phyloP scores from a whole-genome alignment of 495 filamentous ascomycete species.

The Lindgomyces ingoldianus region DNA sequence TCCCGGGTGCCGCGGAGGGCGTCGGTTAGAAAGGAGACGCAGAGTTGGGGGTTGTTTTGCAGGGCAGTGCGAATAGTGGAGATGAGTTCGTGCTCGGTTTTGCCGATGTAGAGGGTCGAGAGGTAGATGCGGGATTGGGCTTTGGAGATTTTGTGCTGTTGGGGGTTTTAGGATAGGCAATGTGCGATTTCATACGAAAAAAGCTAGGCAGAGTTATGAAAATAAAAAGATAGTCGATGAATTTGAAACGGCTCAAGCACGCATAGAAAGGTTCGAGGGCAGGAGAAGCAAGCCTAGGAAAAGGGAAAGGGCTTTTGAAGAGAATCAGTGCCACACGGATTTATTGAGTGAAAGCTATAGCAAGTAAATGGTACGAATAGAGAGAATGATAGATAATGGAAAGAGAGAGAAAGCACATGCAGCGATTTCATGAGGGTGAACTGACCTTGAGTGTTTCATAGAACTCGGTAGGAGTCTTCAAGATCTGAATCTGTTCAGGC shows the following conservation, averaged over 20 bases:
- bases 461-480: conserved; percentile 79
- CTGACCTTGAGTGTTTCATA: conserved; percentile 83
- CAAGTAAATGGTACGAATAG: not conserved
- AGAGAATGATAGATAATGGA: not conserved
- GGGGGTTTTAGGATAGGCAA: not conserved
- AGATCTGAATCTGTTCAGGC: conserved; percentile 75
- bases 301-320: too few relatives aligned
- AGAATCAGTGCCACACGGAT: too few relatives aligned
- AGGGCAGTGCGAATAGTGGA: conserved; percentile 75
- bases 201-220: not conserved
- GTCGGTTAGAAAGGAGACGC: conserved; percentile 91
- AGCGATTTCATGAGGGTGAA: conserved; percentile 7
- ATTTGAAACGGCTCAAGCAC: not conserved
- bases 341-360: too few relatives aligned
- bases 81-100: conserved; percentile 88
- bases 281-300: too few relatives aligned
- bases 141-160: conserved; percentile 72
- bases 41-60: conserved; percentile 68
- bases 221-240: not conserved
- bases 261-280: not conserved
- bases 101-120: conserved; percentile 94
- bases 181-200: conserved; percentile 2
- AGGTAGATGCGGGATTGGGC: conserved; percentile 82
- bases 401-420: not conserved
- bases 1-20: conserved; percentile 89